Conservation (phyloP, 176 grass and related monocot species). For the Raddia guianensis region DNA sequence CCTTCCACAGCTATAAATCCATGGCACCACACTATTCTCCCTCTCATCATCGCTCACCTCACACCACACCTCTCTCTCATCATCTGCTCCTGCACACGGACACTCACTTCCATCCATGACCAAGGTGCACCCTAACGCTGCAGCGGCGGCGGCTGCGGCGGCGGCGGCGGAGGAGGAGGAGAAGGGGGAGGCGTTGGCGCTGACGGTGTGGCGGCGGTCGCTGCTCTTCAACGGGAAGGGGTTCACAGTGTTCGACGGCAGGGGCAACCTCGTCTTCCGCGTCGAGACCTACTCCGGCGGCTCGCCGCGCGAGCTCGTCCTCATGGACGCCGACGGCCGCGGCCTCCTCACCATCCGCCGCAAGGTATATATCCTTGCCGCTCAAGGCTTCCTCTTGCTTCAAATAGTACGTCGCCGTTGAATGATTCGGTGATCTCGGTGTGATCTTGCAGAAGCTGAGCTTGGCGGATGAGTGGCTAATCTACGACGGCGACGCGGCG, state of each 20-base stretch:
- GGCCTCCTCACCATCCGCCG: conserved; percentile 65
- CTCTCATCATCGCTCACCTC: conserved; percentile 15
- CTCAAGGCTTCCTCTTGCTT: too few species aligned
- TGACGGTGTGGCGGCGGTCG: conserved; percentile 58
- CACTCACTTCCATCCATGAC: conserved; percentile 34
- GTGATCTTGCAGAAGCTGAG: conserved; percentile 68
- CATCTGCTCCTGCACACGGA: neutral
- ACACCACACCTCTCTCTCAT: neutral
- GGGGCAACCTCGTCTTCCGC: conserved; percentile 52
- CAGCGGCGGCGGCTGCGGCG: neutral
- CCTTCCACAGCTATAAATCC: conserved; percentile 31
- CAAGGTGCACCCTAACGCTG: conserved; percentile 51
- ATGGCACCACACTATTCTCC: conserved; percentile 5
- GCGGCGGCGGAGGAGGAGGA: neutral
- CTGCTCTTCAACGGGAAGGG: conserved; percentile 64
- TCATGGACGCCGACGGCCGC: conserved; percentile 65
- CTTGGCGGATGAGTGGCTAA: conserved; percentile 66
- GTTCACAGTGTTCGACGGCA: conserved; percentile 55
- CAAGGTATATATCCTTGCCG: conserved; percentile 44
- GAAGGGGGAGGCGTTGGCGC: conserved; percentile 39
- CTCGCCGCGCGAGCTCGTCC: conserved; percentile 55
- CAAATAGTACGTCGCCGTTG: neutral
- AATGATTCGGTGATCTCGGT: neutral
- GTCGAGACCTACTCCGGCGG: conserved; percentile 55
- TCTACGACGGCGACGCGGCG: conserved; percentile 72